Evolutionary conservation across 768 basidiomycete species (phyloP).

Genomic region (Boletus eberwhitei): DNA sequence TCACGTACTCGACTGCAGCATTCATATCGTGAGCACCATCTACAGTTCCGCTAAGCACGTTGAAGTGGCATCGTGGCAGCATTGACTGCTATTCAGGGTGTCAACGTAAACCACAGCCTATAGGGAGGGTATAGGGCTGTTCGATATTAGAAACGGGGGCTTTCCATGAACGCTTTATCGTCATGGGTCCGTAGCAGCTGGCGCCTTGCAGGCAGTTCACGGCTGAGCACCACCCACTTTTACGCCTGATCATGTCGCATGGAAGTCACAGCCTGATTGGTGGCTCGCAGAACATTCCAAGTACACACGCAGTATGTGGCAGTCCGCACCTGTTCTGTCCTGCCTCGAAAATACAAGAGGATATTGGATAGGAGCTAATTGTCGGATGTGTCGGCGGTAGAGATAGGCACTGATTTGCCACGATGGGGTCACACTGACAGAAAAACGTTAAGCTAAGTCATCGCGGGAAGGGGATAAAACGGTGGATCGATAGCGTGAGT

Average conservation of each 20-base stretch:
- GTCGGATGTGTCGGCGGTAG: slow-evolving; percentile 14
- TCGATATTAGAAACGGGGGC: slow-evolving; percentile 14
- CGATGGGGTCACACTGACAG: slow-evolving; percentile 6
- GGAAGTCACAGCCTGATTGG: slow-evolving; percentile 21
- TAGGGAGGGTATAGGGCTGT: slow-evolving; percentile 22
- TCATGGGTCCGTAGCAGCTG: slow-evolving; percentile 10
- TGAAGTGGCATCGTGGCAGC: slow-evolving; percentile 20
- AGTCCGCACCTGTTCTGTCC: slow-evolving; percentile 4
- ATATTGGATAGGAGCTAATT: slow-evolving; percentile 21
- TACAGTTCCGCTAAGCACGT: slow-evolving; percentile 18
- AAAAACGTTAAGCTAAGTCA: slow-evolving; percentile 12
- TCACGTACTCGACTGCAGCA: slow-evolving; percentile 22
- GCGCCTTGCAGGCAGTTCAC: slow-evolving; percentile 16
- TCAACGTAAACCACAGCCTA: slow-evolving; percentile 30
- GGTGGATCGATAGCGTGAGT: slow-evolving; percentile 14
- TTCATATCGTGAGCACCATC: slow-evolving; percentile 22
- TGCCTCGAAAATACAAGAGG: background rate
- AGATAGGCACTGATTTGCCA: slow-evolving; percentile 23
- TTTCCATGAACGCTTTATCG: slow-evolving; percentile 10
- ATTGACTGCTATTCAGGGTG: slow-evolving; percentile 24
- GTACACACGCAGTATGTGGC: slow-evolving; percentile 16
- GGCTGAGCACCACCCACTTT: slow-evolving; percentile 14
- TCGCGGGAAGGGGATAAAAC: slow-evolving; percentile 15
- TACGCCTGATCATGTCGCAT: slow-evolving; percentile 21
- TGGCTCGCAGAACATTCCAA: slow-evolving; percentile 13